A percentile compares a stretch with the other conserved stretches of the same genome.
Conservation (phyloP, 768 basidiomycete species). For the Lanmaoa pseudosensibilis region DNA sequence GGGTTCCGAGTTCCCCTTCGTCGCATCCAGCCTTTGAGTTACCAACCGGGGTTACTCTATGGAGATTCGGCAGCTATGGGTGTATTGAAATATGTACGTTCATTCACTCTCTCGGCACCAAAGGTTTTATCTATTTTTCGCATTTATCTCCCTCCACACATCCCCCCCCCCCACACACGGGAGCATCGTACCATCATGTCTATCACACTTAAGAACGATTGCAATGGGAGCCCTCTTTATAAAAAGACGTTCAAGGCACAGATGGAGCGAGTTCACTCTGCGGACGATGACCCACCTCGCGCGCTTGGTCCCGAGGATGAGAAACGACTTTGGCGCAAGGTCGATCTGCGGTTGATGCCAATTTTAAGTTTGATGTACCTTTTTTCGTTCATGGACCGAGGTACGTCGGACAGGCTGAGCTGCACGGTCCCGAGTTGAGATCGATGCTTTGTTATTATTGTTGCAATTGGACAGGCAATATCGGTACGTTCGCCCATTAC, state of each 20-base stretch:
- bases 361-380: constrained; percentile 62
- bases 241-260: not conserved
- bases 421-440: not conserved
- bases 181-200: not conserved
- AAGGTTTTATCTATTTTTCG: not conserved
- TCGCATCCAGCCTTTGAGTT: too few species aligned
- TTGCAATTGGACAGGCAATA: constrained; percentile 45
- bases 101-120: not conserved
- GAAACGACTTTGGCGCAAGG: constrained; percentile 54
- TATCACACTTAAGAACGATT: not conserved
- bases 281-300: not conserved
- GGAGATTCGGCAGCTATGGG: not conserved
- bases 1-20: too few species aligned
- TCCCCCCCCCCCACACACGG: too few species aligned
- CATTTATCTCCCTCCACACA: too few species aligned
- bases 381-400: constrained; percentile 64
- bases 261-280: not conserved
- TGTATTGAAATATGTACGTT: not conserved
- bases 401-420: constrained; percentile 27
- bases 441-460: not conserved
- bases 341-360: constrained; percentile 58
- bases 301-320: constrained; percentile 41
- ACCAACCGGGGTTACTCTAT: too few species aligned
- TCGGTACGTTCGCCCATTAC: constrained; percentile 38
- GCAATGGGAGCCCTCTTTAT: not conserved